These are phyloP conservation scores for Podila verticillata DNA, from an alignment of 192 early-diverging fungal genomes.

Conservation along the genomic window DNA sequence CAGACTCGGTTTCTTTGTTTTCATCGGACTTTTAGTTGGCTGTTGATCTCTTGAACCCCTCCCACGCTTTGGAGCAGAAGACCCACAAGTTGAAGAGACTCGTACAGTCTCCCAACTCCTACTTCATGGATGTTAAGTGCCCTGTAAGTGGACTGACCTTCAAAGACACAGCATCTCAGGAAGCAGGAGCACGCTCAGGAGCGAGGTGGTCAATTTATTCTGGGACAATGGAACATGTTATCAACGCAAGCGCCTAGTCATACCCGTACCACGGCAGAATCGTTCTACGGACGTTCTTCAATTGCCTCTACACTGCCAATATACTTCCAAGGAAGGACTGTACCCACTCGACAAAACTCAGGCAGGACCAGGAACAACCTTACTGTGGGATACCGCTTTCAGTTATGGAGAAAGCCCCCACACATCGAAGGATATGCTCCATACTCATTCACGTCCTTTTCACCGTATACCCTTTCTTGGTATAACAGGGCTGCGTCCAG, in stretches of 20 bases:
- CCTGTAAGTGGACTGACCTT: conserved; percentile 52
- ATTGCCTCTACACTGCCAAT: not conserved
- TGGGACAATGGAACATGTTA: no score
- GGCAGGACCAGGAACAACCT: not conserved
- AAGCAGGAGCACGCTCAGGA: no score
- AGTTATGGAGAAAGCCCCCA: not conserved
- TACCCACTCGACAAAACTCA: not conserved
- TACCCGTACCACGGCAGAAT: no score
- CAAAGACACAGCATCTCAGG: not conserved
- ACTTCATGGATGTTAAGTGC: conserved; percentile 99
- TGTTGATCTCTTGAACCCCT: conserved; percentile 94
- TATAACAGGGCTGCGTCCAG: conserved; percentile 82
- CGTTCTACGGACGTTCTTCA: no score
- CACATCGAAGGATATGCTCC: not conserved
- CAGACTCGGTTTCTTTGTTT: conserved; percentile 9
- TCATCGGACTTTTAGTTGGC: conserved; percentile 69
- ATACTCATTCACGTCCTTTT: not conserved
- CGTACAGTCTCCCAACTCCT: conserved; percentile 96
- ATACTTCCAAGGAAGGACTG: not conserved
- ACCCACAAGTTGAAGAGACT: conserved; percentile 96
- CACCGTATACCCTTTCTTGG: not conserved
- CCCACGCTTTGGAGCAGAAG: conserved; percentile 80
- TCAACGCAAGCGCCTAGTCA: no score
- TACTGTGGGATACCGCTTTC: not conserved
- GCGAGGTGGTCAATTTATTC: no score